These are phyloP conservation scores for Botrytis paeoniae DNA, from an alignment of 2,329 filamentous ascomycete species.

Conservation along the genomic window DNA sequence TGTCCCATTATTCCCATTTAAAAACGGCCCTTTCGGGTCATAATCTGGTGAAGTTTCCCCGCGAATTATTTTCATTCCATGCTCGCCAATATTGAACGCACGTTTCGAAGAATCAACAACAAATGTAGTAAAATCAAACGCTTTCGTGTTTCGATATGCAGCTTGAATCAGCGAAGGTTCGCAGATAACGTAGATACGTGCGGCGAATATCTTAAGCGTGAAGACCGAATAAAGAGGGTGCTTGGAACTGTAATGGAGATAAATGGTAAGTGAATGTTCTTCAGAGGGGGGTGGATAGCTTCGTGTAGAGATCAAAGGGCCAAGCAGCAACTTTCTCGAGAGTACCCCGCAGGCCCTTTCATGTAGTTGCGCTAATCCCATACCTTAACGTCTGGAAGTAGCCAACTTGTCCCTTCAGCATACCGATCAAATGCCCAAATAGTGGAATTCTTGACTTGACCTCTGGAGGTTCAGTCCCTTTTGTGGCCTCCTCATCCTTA, in stretches of 20 bases:
- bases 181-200: slow-evolving; percentile 46
- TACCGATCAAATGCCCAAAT: slow-evolving; percentile 47
- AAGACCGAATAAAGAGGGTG: slow-evolving; percentile 38
- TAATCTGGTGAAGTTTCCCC: slow-evolving; percentile 30
- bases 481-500: background rate
- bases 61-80: slow-evolving; percentile 37
- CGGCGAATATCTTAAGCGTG: slow-evolving; percentile 45
- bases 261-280: slow-evolving; percentile 22
- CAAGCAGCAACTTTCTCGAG: background rate
- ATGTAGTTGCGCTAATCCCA: slow-evolving; percentile 17
- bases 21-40: slow-evolving; percentile 30
- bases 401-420: slow-evolving; percentile 40
- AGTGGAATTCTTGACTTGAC: slow-evolving; percentile 43
- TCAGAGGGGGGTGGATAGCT: background rate
- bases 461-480: slow-evolving; percentile 42
- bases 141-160: slow-evolving; percentile 42
- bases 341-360: background rate
- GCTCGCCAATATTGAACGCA: slow-evolving; percentile 40
- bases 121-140: slow-evolving; percentile 45
- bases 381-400: slow-evolving; percentile 44
- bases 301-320: background rate
- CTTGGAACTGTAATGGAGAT: slow-evolving; percentile 25
- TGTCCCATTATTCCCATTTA: slow-evolving; percentile 35
- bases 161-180: slow-evolving; percentile 43
- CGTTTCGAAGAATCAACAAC: slow-evolving; percentile 41